Conservation (phyloP, 2,329 filamentous ascomycete species). For the Cyphellophora attinorum region DNA sequence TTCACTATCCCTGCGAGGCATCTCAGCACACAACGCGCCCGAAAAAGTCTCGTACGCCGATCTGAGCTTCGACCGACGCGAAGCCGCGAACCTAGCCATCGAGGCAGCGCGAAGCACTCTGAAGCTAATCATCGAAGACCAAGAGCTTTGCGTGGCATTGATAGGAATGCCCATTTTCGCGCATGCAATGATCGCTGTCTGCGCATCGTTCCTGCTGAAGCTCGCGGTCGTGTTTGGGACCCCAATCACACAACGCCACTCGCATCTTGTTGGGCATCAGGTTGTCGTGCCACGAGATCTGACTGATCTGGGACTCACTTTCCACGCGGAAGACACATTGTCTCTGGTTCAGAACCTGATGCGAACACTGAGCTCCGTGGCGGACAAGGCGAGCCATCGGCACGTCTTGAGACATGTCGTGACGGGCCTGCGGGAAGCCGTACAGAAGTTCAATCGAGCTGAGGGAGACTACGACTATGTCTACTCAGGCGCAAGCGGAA, state of each 20-base stretch:
- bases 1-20: conserved; percentile 28
- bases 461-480: too few species aligned
- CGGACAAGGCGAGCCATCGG: too few species aligned
- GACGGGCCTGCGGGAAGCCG: too few species aligned
- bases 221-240: conserved; percentile 24
- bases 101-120: conserved; percentile 37
- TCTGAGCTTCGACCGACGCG: conserved; percentile 33
- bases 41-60: conserved; percentile 21
- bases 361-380: too few species aligned
- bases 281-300: neutral
- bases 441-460: too few species aligned
- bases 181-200: conserved; percentile 36
- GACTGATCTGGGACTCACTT: neutral
- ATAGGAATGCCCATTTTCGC: conserved; percentile 35
- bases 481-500: too few species aligned
- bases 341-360: neutral
- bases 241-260: neutral
- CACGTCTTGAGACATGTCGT: too few species aligned
- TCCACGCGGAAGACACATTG: neutral
- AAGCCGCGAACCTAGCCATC: conserved; percentile 36
- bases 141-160: conserved; percentile 36
- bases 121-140: conserved; percentile 36
- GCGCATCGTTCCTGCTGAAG: conserved; percentile 32
- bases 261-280: too few species aligned
- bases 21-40: conserved; percentile 32